A percentile compares a stretch with the other conserved stretches of the same genome.
Conservation (phyloP, 2,329 filamentous ascomycete species). For the Curvularia verruculosa region DNA sequence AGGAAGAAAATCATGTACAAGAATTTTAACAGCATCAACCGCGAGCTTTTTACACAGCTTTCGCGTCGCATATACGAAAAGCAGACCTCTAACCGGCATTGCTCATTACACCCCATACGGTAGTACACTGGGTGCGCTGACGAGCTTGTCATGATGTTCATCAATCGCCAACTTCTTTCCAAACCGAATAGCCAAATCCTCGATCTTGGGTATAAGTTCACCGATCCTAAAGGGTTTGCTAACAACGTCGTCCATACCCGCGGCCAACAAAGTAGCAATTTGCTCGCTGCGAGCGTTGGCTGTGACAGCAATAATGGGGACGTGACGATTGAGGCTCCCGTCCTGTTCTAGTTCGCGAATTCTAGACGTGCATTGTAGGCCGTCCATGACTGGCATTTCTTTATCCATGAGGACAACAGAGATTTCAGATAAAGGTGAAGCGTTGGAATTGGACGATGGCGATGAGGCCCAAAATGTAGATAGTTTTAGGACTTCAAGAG, state of each 20-base stretch:
- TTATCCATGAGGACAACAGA: conserved; percentile 49
- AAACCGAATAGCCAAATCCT: conserved; percentile 50
- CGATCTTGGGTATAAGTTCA: conserved; percentile 58
- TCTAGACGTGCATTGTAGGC: conserved; percentile 45
- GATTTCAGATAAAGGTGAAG: conserved; percentile 22
- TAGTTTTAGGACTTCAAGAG: conserved; percentile 52
- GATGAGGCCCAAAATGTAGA: conserved; percentile 50
- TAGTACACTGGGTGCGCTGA: background rate
- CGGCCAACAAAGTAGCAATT: conserved; percentile 47
- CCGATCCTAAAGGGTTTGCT: conserved; percentile 59
- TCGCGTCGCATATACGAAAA: background rate
- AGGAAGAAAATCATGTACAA: background rate
- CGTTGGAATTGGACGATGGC: conserved; percentile 30
- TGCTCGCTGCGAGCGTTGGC: conserved; percentile 51
- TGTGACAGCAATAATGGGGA: conserved; percentile 52
- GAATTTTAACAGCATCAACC: background rate
- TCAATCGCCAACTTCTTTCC: background rate
- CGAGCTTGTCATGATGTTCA: background rate
- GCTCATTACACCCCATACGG: conserved; percentile 7
- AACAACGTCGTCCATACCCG: conserved; percentile 57
- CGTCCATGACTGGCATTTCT: conserved; percentile 54
- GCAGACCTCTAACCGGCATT: background rate
- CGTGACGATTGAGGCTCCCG: conserved; percentile 42
- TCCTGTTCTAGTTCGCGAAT: conserved; percentile 48
- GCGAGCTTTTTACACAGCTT: background rate